phyloP scores from a whole-genome alignment of 148 eudicot species.

The Cornus kousa region DNA sequence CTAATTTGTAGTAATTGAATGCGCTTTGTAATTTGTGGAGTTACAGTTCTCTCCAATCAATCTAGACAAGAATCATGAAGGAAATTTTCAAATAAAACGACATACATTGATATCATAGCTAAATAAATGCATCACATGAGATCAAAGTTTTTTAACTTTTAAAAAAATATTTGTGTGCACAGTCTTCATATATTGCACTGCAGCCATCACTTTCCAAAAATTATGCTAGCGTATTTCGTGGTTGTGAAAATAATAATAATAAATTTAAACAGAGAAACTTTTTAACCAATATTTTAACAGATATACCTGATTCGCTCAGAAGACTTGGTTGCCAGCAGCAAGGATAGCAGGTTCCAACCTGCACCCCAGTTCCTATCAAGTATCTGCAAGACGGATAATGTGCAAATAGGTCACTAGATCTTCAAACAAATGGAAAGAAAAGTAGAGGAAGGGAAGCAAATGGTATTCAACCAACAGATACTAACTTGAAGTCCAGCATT shows the following conservation, averaged over 20 bases:
- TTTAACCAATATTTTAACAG: not conserved
- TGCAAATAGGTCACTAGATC: conserved; percentile 16
- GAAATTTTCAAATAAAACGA: not conserved
- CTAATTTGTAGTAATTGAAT: not conserved
- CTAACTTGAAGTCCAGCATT: conserved; percentile 86
- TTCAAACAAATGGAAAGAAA: not conserved
- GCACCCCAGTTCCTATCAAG: conserved; percentile 99
- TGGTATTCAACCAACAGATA: conserved; percentile 10
- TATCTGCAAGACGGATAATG: conserved; percentile 46
- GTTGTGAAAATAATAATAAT: not conserved
- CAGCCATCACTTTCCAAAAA: not conserved
- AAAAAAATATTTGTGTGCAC: not conserved
- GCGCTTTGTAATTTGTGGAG: not conserved
- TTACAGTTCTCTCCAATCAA: not conserved
- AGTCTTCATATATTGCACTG: not conserved
- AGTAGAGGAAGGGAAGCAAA: not conserved
- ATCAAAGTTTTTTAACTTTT: not conserved
- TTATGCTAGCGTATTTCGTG: not conserved
- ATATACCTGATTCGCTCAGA: conserved; percentile 77
- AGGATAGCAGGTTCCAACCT: conserved; percentile 88
- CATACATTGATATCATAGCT: not conserved
- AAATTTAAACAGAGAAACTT: not conserved
- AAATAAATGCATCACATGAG: not conserved
- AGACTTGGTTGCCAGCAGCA: conserved; percentile 81
- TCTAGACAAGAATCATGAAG: not conserved